Evolutionary conservation across 768 basidiomycete species (phyloP), one percentile per base, ranked within the genome.

Genomic region (Russula foetens): DNA sequence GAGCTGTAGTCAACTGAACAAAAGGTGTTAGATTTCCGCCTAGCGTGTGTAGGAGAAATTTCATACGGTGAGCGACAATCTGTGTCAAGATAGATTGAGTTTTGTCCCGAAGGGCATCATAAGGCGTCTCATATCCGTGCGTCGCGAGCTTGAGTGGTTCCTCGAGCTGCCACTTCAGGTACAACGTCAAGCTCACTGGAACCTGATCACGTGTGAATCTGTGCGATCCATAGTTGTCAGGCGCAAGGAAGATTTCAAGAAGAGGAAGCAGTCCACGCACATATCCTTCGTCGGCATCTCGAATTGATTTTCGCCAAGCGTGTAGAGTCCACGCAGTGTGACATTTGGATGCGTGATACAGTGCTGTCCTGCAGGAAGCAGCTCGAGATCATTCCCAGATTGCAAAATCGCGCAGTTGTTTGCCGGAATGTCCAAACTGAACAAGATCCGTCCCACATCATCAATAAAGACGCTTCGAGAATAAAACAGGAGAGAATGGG

Each of bases 231-330:
- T 52, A 50, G 8, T 29, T 48, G 9, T 44, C 15, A 46, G 33
- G 21, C 11, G 3, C 26, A 2, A 21, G 46, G 39, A 35, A 6
- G 12, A 26, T 26, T 23, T 35, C n/a, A 7, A 21, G 29, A 3
- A 33, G 11, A 4, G 19, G 47, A 26, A 9, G 23, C 14, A 48
- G 41, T 31, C 26, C 14, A 73, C 85, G 66, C 66, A 86, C 87
- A 90, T 90, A 65, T 90, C 88, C 72, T 91, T 91, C 8, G 89
- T 91, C 3, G 90, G 89, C 85, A 91, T 87, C 70, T 91, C 90
- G 29, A 89, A 70, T 70, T 92, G 90, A 66, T 88, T 90, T 70
- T 92, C 90, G 29, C 90, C 90, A 2, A 88, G 79, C 1, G 90
- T 89, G 71, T 83, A 92, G 21, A 92, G 66, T 3, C 88, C 88